phyloP scores from a whole-genome alignment of 164 flowering plant genomes.

The Cinnamomum micranthum region DNA sequence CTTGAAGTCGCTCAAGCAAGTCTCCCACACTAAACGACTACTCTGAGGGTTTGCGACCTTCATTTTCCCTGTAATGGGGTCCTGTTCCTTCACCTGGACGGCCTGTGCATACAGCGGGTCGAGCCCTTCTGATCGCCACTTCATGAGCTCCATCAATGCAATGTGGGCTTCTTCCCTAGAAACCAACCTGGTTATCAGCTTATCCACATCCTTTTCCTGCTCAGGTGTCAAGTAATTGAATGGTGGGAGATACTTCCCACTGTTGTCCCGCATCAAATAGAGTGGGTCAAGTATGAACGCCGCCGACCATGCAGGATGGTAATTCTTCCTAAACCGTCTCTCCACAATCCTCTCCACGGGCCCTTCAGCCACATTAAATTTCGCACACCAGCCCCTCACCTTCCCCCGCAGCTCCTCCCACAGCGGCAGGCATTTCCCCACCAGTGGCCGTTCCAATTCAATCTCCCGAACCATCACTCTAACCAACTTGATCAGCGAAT shows the following conservation, averaged over 20 bases:
- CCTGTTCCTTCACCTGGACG: constrained; percentile 87
- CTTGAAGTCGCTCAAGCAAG: constrained; percentile 80
- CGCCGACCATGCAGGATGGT: constrained; percentile 99
- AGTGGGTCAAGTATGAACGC: constrained; percentile 90
- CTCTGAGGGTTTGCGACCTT: constrained; percentile 88
- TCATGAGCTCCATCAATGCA: constrained; percentile 97
- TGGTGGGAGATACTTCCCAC: constrained; percentile 99
- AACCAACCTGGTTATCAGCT: constrained; percentile 80
- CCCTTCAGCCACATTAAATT: constrained; percentile 54
- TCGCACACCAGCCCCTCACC: constrained; percentile 78
- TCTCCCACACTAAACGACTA: constrained; percentile 99
- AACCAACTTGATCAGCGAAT: constrained; percentile 60
- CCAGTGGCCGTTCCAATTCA: constrained; percentile 72
- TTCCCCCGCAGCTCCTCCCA: constrained; percentile 78
- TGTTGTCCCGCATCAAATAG: constrained; percentile 68
- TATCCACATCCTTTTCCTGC: constrained; percentile 95
- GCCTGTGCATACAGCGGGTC: constrained; percentile 96
- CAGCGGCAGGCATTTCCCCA: constrained; percentile 82
- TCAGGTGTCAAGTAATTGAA: constrained; percentile 81
- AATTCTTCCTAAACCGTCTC: constrained; percentile 80
- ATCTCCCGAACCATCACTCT: constrained; percentile 69
- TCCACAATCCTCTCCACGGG: constrained; percentile 67
- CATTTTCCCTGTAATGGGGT: constrained; percentile 87
- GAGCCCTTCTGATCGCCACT: constrained; percentile 97
- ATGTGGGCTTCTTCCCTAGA: constrained; percentile 92